phyloP scores from a whole-genome alignment of 805 yeast genomes.

The Saturnispora sanitii region DNA sequence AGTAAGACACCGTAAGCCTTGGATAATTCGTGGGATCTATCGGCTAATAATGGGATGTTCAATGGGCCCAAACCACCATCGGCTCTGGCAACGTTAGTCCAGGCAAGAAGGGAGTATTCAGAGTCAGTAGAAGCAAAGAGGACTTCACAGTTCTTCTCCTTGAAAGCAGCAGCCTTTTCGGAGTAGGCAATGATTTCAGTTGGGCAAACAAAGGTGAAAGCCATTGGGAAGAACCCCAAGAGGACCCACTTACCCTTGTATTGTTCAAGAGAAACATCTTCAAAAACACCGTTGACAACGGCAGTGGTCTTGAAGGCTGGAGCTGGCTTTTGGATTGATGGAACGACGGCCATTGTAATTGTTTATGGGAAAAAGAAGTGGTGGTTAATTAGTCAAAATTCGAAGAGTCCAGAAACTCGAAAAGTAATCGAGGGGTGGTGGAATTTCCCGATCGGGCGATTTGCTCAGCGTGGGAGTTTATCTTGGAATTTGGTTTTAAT shows the following conservation, averaged over 20 bases:
- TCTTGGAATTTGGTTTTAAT: no score
- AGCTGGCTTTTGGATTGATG: constrained; percentile 89
- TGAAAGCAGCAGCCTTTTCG: constrained; percentile 84
- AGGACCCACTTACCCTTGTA: constrained; percentile 98
- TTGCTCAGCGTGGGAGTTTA: no score
- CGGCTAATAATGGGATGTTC: constrained; percentile 90
- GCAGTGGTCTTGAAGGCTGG: constrained; percentile 96
- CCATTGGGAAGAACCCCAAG: constrained; percentile 95
- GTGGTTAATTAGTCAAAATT: neutral
- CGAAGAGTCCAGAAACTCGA: no score
- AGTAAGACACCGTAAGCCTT: constrained; percentile 95
- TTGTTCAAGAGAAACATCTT: constrained; percentile 88
- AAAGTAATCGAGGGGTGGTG: no score
- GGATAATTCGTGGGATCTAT: constrained; percentile 91
- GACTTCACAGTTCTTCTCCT: constrained; percentile 78
- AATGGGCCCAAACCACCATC: constrained; percentile 98
- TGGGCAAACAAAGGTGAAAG: constrained; percentile 99
- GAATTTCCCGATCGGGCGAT: no score
- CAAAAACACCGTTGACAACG: constrained; percentile 92
- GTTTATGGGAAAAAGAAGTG: neutral
- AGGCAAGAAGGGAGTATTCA: constrained; percentile 92
- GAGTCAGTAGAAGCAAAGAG: constrained; percentile 98
- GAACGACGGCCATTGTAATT: constrained; percentile 52
- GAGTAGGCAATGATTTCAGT: constrained; percentile 98
- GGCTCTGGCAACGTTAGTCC: constrained; percentile 95